A percentile compares a stretch with the other conserved stretches of the same genome.
These are phyloP conservation scores for Baorangia bicolor DNA, from an alignment of 768 basidiomycete species.

Conservation along the genomic window DNA sequence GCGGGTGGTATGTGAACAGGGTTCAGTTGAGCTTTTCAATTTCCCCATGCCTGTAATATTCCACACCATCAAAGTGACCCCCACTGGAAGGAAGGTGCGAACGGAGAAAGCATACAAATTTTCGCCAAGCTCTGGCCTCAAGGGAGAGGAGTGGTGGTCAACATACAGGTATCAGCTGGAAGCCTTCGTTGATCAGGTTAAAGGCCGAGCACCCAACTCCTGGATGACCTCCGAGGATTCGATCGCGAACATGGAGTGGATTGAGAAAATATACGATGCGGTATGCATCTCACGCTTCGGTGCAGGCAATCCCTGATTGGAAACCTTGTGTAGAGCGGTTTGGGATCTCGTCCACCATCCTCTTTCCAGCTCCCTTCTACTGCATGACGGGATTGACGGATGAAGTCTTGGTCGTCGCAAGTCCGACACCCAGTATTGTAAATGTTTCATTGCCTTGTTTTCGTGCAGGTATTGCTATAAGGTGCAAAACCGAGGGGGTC, in stretches of 20 bases:
- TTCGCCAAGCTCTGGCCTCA: conserved; percentile 25
- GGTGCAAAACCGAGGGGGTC: background rate
- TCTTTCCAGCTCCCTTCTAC: conserved; percentile 20
- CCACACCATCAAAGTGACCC: conserved; percentile 48
- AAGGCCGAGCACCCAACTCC: conserved; percentile 48
- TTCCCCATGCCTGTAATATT: conserved; percentile 46
- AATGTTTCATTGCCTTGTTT: background rate
- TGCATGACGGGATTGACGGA: conserved; percentile 6
- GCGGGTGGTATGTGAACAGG: conserved; percentile 43
- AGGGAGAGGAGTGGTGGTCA: conserved; percentile 60
- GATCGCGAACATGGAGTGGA: conserved; percentile 52
- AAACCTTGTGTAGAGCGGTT: conserved; percentile 24
- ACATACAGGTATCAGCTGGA: conserved; percentile 58
- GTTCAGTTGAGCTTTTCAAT: conserved; percentile 42
- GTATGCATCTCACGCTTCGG: conserved; percentile 28
- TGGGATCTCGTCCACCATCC: conserved; percentile 37
- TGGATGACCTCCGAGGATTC: conserved; percentile 59
- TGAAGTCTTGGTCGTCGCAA: background rate
- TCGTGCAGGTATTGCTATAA: background rate
- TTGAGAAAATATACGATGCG: conserved; percentile 58
- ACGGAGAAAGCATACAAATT: conserved; percentile 48
- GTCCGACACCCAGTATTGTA: background rate
- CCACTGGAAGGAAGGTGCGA: conserved; percentile 31
- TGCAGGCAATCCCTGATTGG: background rate
- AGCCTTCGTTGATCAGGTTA: conserved; percentile 59